Conservation (phyloP, 208 protist genomes). For the Tritrichomonas musculus region DNA sequence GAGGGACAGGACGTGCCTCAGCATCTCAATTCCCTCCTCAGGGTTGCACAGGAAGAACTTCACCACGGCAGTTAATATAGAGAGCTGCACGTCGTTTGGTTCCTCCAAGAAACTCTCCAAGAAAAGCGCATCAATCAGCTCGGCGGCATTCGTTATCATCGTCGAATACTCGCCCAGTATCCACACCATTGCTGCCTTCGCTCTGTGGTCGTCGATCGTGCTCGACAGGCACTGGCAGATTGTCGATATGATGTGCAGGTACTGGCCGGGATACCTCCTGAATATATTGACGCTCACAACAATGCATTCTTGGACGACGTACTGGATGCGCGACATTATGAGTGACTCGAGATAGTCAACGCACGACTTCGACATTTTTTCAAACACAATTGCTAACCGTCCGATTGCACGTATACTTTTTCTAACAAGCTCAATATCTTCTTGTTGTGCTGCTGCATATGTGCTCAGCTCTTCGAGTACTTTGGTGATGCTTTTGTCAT, state of each 20-base stretch:
- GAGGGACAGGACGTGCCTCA: neutral
- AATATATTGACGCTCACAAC: neutral
- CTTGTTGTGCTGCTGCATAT: neutral
- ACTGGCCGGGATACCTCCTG: neutral
- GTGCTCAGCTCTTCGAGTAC: neutral
- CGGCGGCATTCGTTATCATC: neutral
- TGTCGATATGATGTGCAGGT: neutral
- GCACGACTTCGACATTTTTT: neutral
- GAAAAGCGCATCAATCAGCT: neutral
- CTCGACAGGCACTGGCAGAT: neutral
- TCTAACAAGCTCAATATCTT: neutral
- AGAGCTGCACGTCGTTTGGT: neutral
- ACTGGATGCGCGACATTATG: neutral
- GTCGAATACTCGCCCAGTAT: neutral
- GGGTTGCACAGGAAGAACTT: neutral
- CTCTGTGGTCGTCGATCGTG: neutral
- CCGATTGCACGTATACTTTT: neutral
- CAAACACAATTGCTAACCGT: neutral
- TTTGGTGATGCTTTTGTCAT: neutral
- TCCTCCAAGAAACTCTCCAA: neutral
- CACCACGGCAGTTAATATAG: neutral
- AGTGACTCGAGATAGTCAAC: neutral
- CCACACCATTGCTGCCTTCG: neutral
- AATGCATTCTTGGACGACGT: constrained; percentile 25
- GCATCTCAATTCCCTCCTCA: neutral